Conservation (phyloP, 805 yeast genomes). For the Wickerhamomyces queroliae region DNA sequence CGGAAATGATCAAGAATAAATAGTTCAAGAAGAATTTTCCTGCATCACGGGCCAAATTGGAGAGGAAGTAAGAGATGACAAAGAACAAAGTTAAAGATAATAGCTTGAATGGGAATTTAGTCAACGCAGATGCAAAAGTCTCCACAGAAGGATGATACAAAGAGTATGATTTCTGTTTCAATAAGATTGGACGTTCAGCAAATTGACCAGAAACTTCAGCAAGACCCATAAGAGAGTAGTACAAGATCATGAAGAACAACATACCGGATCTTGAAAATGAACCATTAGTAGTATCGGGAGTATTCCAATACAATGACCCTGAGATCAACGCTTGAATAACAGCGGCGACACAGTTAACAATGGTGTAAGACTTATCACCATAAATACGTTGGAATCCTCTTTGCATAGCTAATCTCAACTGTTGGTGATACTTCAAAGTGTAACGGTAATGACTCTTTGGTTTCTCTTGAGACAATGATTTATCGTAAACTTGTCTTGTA, state of each 20-base stretch:
- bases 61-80: conserved; percentile 51
- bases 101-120: conserved; percentile 60
- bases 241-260: conserved; percentile 53
- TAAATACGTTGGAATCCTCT: conserved; percentile 48
- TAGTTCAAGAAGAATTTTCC: conserved; percentile 50
- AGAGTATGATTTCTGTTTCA: conserved; percentile 67
- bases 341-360: conserved; percentile 23
- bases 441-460: conserved; percentile 19
- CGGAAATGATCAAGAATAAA: conserved; percentile 37
- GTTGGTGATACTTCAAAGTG: conserved; percentile 29
- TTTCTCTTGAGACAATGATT: conserved; percentile 21
- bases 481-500: conserved; percentile 26
- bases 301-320: conserved; percentile 57
- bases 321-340: conserved; percentile 51
- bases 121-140: conserved; percentile 53
- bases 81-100: conserved; percentile 38
- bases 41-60: conserved; percentile 40
- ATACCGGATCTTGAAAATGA: conserved; percentile 61
- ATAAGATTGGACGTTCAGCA: conserved; percentile 52
- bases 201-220: conserved; percentile 42
- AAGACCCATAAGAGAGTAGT: conserved; percentile 42
- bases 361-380: conserved; percentile 51
- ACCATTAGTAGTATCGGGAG: conserved; percentile 43
- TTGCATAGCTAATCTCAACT: conserved; percentile 38
- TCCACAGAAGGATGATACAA: conserved; percentile 73